Evolutionary conservation across 805 yeast species (phyloP), one percentile per base, ranked within the genome.

Genomic region (Sugiyamaella marilandica): DNA sequence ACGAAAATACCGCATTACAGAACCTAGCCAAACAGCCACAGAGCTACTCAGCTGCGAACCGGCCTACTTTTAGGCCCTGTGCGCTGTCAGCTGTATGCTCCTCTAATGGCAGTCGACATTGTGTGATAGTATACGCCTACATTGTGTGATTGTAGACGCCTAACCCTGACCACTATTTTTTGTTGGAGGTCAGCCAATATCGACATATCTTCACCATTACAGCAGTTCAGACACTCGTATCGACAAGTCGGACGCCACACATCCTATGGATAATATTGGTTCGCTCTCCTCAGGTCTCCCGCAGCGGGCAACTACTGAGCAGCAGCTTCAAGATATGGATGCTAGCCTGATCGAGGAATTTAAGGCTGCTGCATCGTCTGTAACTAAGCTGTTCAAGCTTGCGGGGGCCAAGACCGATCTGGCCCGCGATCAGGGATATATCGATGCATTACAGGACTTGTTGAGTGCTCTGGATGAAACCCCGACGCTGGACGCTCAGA

Each of bases 351-450:
- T 57, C 13, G 39, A 43, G 13, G 66, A 63, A 53, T 63, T 63
- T 48, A 62, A 62, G 35, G 53, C 56, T 32, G 66, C 66, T 5
- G 66, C 66, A 13, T 52, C 54, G 36, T 57, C 65, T 3, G 64
- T 63, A 21, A 61, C 66, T 11, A 59, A 60, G 57, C 58, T 63
- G 34, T 63, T 61, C 56, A 63, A 62, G 45, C 55, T 60, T 34
- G 49, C 61, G 16, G 55, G 56, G 11, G 59, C 62, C 16, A 49
- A 54, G 45, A 55, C 59, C n/a, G 37, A 41, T 16, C 44, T 51
- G 44, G 58, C 58, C 11, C 46, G 63, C 11, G 36, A 49, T 10
- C 57, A 58, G 49, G 64, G 64, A 18, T 62, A 62, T 45, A 29
- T 51, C n/a, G 56, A 59, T 11, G 65, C 65, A 2, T 44, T 62